Percentiles rank a stretch among this genome's conserved stretches.
These are phyloP conservation scores for Euphorbia schlechtendalii DNA, from an alignment of 441 rosid species.

Conservation along the genomic window DNA sequence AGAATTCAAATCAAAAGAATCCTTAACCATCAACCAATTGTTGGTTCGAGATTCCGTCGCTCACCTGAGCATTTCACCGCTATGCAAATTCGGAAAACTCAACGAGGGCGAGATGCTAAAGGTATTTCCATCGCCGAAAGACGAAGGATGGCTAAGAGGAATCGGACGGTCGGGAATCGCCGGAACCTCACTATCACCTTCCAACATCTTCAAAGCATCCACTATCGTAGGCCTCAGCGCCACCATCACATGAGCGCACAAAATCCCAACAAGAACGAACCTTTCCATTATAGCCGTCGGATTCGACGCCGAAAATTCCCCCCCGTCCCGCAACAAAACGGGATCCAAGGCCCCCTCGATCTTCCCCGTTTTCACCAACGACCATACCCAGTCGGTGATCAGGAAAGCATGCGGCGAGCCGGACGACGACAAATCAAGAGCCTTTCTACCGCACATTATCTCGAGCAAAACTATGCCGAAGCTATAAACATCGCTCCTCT, in stretches of 20 bases:
- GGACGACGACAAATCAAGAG: constrained; percentile 59
- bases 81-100: constrained; percentile 35
- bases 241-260: constrained; percentile 87
- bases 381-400: constrained; percentile 94
- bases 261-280: constrained; percentile 67
- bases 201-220: constrained; percentile 80
- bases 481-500: constrained; percentile 86
- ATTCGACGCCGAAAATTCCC: constrained; percentile 35
- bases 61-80: constrained; percentile 57
- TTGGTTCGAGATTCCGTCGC: constrained; percentile 11
- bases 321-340: constrained; percentile 35
- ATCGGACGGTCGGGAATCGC: constrained; percentile 63
- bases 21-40: not conserved
- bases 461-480: constrained; percentile 82
- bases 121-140: constrained; percentile 23
- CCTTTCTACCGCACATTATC: constrained; percentile 82
- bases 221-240: constrained; percentile 71
- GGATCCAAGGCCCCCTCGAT: constrained; percentile 48
- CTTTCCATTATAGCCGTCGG: constrained; percentile 76
- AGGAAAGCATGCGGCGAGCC: constrained; percentile 52
- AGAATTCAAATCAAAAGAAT: not conserved
- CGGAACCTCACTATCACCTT: constrained; percentile 86
- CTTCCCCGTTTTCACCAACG: constrained; percentile 64
- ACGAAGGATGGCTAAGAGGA: constrained; percentile 52
- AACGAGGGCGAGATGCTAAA: constrained; percentile 49